These are phyloP conservation scores for Blastobotrys ciferrii DNA, from an alignment of 1,139 yeast genomes.

Conservation along the genomic window DNA sequence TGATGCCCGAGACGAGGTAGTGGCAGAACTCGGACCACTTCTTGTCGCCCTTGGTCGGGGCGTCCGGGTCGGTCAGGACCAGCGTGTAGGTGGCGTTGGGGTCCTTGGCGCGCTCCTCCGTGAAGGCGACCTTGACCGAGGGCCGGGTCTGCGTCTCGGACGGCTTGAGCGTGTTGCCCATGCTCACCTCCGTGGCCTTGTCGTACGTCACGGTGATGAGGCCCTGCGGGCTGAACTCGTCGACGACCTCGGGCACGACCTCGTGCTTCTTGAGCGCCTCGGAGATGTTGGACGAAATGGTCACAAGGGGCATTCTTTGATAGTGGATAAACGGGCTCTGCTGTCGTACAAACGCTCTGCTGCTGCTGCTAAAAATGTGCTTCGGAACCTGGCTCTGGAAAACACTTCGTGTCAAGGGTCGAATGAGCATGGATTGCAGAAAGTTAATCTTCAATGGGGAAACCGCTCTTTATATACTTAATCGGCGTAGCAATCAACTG, in stretches of 20 bases:
- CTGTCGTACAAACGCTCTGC: background rate
- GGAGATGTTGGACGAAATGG: slow-evolving; percentile 62
- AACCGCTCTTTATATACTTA: background rate
- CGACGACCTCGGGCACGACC: slow-evolving; percentile 57
- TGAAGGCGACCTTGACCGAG: slow-evolving; percentile 61
- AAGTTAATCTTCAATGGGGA: background rate
- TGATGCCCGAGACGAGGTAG: slow-evolving; percentile 66
- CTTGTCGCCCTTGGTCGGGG: slow-evolving; percentile 77
- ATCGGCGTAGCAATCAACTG: background rate
- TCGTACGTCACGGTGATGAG: slow-evolving; percentile 46
- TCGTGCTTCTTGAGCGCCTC: slow-evolving; percentile 61
- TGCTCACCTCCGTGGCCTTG: slow-evolving; percentile 60
- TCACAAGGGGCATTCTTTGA: slow-evolving; percentile 33
- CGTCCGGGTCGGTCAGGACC: slow-evolving; percentile 90
- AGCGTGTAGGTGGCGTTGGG: slow-evolving; percentile 62
- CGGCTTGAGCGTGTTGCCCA: slow-evolving; percentile 72
- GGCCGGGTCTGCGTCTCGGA: slow-evolving; percentile 67
- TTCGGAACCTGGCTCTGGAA: background rate
- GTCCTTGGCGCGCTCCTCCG: slow-evolving; percentile 37
- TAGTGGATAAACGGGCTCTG: background rate
- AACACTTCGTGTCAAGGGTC: background rate
- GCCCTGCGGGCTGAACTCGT: slow-evolving; percentile 38
- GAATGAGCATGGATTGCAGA: background rate
- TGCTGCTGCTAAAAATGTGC: background rate
- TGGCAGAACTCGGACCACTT: slow-evolving; percentile 90